Conservation (phyloP, 1,139 yeast genomes). For the Yamadazyma jaroonii region DNA sequence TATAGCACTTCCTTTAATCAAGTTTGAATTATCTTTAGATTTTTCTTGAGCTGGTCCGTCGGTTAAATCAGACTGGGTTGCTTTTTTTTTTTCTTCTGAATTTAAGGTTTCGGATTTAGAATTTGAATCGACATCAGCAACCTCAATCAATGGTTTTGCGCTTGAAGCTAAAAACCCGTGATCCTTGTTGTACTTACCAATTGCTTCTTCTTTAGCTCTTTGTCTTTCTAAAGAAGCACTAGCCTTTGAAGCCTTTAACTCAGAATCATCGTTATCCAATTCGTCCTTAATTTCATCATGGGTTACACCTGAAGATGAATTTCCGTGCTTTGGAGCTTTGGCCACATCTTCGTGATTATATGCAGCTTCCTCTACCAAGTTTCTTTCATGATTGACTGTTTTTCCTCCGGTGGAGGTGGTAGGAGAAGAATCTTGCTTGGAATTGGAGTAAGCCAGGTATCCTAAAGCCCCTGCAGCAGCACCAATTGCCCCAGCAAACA, state of each 20-base stretch:
- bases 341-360: conserved; percentile 4
- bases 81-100: conserved; percentile 2
- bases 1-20: conserved; percentile 6
- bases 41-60: conserved; percentile 1
- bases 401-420: neutral
- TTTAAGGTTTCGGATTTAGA: neutral
- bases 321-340: conserved; percentile 6
- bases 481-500: conserved; percentile 20
- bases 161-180: conserved; percentile 22
- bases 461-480: conserved; percentile 27
- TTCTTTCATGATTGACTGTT: neutral
- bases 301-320: neutral
- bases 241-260: conserved; percentile 9
- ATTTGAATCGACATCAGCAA: conserved; percentile 18
- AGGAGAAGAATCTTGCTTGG: no score
- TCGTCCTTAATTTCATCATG: neutral
- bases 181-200: conserved; percentile 27
- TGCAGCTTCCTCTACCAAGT: conserved; percentile 4
- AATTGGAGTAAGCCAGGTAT: neutral
- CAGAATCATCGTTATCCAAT: conserved; percentile 6
- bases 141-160: conserved; percentile 26
- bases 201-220: conserved; percentile 20
- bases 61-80: neutral
- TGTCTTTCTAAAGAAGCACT: conserved; percentile 5
- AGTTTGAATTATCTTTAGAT: neutral